phyloP scores from a whole-genome alignment of 345 rosid genomes.

The Orychophragmus violaceus region DNA sequence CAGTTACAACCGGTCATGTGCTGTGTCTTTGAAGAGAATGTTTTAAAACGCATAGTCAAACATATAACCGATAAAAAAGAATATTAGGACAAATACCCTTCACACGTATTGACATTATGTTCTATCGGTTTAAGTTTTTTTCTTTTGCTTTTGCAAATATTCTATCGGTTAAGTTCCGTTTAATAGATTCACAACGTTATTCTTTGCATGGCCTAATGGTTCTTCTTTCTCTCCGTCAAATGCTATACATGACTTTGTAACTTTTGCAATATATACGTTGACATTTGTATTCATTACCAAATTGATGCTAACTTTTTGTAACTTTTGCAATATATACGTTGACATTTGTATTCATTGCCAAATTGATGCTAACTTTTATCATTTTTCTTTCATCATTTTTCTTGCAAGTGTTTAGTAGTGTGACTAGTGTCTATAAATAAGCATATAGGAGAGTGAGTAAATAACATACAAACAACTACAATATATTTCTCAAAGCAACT shows the following conservation, averaged over 20 bases:
- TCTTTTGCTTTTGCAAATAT: no score
- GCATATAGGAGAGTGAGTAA: slow-evolving; percentile 10
- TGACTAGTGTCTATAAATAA: slow-evolving; percentile 27
- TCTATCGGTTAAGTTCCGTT: slow-evolving; percentile 11
- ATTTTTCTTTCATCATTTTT: not conserved
- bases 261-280: not conserved
- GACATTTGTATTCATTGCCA: not conserved
- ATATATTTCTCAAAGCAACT: slow-evolving; percentile 1
- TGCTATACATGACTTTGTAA: not conserved
- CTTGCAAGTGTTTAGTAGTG: not conserved
- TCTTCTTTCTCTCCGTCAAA: not conserved
- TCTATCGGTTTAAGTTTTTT: no score
- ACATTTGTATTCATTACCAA: not conserved
- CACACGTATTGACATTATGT: slow-evolving; percentile 28
- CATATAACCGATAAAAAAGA: slow-evolving; percentile 15
- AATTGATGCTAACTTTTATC: not conserved
- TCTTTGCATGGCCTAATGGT: not conserved
- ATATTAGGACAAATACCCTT: slow-evolving; percentile 23
- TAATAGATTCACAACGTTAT: slow-evolving; percentile 12
- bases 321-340: not conserved
- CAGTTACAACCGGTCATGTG: slow-evolving; percentile 18
- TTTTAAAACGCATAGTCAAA: slow-evolving; percentile 19
- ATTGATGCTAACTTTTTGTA: not conserved
- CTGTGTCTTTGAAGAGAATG: slow-evolving; percentile 4
- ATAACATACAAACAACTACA: slow-evolving; percentile 8